A percentile compares a stretch with the other conserved stretches of the same genome.
Evolutionary conservation across 208 protist species (phyloP).

Genomic region (Dictyostelium gargantuum): DNA sequence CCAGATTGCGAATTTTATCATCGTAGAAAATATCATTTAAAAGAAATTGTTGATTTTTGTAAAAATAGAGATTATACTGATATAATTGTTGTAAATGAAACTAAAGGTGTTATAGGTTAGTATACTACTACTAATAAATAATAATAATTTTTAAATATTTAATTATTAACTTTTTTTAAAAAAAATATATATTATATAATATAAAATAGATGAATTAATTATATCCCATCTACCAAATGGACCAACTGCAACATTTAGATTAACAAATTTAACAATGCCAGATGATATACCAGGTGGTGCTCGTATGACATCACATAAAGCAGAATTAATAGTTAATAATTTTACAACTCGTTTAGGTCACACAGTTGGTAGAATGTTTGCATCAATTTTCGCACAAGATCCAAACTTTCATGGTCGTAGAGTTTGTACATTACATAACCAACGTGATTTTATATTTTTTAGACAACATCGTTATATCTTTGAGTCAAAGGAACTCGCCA

Average conservation of each 20-base stretch:
- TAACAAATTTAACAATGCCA: constrained; percentile 80
- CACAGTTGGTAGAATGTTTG: constrained; percentile 75
- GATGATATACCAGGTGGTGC: constrained; percentile 83
- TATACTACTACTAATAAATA: neutral
- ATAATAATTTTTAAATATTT: neutral
- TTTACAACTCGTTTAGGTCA: constrained; percentile 89
- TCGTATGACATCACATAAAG: constrained; percentile 79
- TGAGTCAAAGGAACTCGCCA: constrained; percentile 70
- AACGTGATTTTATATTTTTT: constrained; percentile 94
- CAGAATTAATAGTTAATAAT: constrained; percentile 92
- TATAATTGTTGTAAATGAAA: constrained; percentile 88
- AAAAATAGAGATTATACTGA: constrained; percentile 87
- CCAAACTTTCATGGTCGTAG: constrained; percentile 87
- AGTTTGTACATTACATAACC: constrained; percentile 91
- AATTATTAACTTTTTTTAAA: neutral
- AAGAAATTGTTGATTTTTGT: constrained; percentile 83
- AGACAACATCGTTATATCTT: constrained; percentile 86
- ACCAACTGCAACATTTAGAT: constrained; percentile 89
- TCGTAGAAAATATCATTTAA: constrained; percentile 76
- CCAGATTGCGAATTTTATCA: constrained; percentile 74
- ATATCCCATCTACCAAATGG: constrained; percentile 90
- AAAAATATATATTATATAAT: constrained; percentile 4
- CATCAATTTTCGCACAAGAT: constrained; percentile 83
- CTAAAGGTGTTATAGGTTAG: constrained; percentile 78
- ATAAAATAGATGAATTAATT: constrained; percentile 68